Base-by-base conservation (phyloP, 176 grass and related monocot genomes). In the Carex kokanica region DNA sequence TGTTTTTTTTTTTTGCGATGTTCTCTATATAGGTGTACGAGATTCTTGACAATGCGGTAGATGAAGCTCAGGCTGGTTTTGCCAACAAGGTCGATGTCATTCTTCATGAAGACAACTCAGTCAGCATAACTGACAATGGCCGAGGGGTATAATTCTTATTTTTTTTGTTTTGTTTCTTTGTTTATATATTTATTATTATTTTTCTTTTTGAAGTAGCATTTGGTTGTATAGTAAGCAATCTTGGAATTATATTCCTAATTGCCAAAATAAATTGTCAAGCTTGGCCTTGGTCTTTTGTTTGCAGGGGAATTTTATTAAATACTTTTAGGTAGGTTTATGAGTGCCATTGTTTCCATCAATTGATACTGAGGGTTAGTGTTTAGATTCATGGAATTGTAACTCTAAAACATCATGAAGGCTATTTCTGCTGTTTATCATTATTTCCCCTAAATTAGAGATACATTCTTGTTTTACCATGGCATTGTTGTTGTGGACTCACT, bases 21-120 rank as follows among this genome's bases (percentile, higher is more conserved):
- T 29, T 75, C 10, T 66, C 51, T 49, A 54, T 81, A 29, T 12
- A 69, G 93, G 96, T 95, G 8, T 93, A 92, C 27, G 96, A 95
- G 90, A 99, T 99, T 82, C 85, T 99, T 78, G 96, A 99, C 88
- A 99, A 99, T 90, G 91, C 93, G 2, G 88, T 99, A 18, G 96
- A 99, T 85, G 96, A 99, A 91, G 89, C 89, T 79, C 93, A 99
- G 87, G 96, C 91, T 20, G 96, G 96, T 36, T 86, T 87, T 68
- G 93, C 93, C 43, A 86, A 88, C 3, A 93, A 89, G 72, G 84
- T 99, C 78, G 64, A 95, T 78, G 96, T 95, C 24, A 75, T 99
- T 86, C 86, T 99, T 72, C 96, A 99, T 64, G 91, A 92, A 5
- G 96, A 99, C 57, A 92, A 92, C 80, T 99, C 96, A 70, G 91